Evolutionary conservation across 2,329 filamentous ascomycete genomes (phyloP), one percentile per base, ranked within the genome.

Genomic region (Botrytis elliptica): DNA sequence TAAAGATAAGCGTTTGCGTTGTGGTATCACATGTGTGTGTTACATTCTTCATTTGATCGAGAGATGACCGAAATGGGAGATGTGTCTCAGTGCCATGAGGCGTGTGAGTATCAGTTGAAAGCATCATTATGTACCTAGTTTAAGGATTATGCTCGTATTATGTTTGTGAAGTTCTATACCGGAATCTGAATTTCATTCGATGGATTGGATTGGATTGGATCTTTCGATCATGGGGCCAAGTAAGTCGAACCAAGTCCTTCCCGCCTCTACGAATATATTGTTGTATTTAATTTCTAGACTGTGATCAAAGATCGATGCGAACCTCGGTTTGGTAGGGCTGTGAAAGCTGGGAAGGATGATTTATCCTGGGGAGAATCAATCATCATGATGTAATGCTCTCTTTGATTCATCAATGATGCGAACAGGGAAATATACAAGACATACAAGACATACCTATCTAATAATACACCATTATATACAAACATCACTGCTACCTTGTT

Each of bases 11-110:
- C 36, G 46, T 42, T 57, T 42, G 38, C 36, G n/a, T 68, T 49
- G 29, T 25, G 46, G n/a, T 33, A 33, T 68, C 46, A 57, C 49
- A 40, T 57, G 36, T 42, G n/a, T 42, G 46, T 55, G 25, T 40
- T 55, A 40, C 33, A 67, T 55, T 67, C 65, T 67, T 55, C 44
- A 22, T n/a, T 40, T 40, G 65, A 67, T 67, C 65, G 65, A 67
- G 2, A 67, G 46, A 57, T 57, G 52, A 29, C 33, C 25, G 4
- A 67, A 20, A n/a, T 40, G 46, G 3, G 25, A 68, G 18, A 40
- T 18, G 20, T 57, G 49, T 57, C 49, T 68, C 36, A 42, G n/a
- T 42, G 36, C 36, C 49, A 68, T 57, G 49, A 57, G 38, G 66
- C 49, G 66, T 68, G 66, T 40, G 0, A 42, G 49, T 57, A 57